Conservation (phyloP, 805 yeast genomes). For the Suhomyces xylopsoci region DNA sequence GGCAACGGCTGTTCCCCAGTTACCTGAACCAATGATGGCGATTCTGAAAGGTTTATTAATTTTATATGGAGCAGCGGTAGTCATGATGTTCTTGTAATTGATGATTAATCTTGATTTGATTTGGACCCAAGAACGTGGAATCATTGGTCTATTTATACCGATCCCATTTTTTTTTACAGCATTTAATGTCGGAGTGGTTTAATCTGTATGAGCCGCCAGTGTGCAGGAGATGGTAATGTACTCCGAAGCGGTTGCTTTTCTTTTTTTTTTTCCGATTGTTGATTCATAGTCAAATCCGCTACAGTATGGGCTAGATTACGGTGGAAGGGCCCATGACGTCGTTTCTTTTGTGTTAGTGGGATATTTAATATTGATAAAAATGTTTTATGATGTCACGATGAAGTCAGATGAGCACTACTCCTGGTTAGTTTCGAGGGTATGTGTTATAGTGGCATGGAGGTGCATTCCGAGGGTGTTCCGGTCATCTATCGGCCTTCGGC, state of each 20-base stretch:
- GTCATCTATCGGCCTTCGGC: not conserved
- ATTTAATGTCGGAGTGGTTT: not conserved
- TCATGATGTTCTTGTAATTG: slow-evolving; percentile 11
- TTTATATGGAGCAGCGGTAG: slow-evolving; percentile 27
- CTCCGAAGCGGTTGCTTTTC: slow-evolving; percentile 5
- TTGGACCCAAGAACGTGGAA: not conserved
- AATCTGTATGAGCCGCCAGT: not conserved
- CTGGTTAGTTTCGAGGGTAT: not conserved
- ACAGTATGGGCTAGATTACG: not conserved
- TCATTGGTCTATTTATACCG: not conserved
- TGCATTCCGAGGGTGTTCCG: not conserved
- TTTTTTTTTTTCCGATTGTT: not conserved
- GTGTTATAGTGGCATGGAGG: not conserved
- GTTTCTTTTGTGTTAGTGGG: not conserved
- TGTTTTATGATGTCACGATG: slow-evolving; percentile 7
- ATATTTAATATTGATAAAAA: not conserved
- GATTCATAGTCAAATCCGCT: not conserved
- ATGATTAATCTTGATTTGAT: not conserved
- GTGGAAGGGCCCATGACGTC: slow-evolving; percentile 3
- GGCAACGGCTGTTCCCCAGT: slow-evolving; percentile 98
- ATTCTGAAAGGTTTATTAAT: slow-evolving; percentile 37
- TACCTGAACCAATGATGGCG: slow-evolving; percentile 81
- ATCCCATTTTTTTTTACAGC: not conserved
- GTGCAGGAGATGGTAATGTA: slow-evolving; percentile 1
- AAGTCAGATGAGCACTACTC: slow-evolving; percentile 2